Conservation (phyloP, 2,329 filamentous ascomycete species). For the Apiospora pterosperma region DNA sequence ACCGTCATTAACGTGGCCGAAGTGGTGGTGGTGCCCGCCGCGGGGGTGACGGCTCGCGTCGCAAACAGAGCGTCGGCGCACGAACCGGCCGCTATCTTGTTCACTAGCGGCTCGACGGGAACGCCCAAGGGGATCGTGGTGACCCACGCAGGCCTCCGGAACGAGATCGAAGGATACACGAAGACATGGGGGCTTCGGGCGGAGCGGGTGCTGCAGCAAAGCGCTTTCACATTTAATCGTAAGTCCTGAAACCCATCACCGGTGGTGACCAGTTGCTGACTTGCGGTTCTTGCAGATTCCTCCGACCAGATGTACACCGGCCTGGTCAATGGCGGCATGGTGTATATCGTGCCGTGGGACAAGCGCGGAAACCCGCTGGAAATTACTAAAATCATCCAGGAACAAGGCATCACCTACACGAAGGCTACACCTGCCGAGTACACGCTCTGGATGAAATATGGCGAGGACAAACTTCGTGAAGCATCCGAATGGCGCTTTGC, state of each 20-base stretch:
- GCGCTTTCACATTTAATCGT: slow-evolving; percentile 9
- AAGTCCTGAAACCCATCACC: too few species aligned
- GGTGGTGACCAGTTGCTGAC: too few species aligned
- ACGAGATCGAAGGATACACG: background rate
- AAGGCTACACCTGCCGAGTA: slow-evolving; percentile 42
- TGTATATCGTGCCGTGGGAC: slow-evolving; percentile 4
- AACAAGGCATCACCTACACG: background rate
- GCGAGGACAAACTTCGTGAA: background rate
- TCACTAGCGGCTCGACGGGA: slow-evolving; percentile 10
- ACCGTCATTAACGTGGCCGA: background rate
- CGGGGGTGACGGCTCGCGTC: too few species aligned
- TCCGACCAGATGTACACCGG: slow-evolving; percentile 2
- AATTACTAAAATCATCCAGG: background rate
- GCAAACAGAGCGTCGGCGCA: too few species aligned
- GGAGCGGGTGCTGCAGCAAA: slow-evolving; percentile 28
- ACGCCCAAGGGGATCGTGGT: slow-evolving; percentile 9
- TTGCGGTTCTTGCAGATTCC: too few species aligned
- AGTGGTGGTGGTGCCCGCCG: too few species aligned
- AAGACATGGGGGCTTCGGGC: slow-evolving; percentile 40
- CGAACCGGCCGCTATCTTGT: background rate
- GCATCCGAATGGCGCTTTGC: background rate
- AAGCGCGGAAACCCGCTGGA: background rate
- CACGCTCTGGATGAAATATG: slow-evolving; percentile 25
- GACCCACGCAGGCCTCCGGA: background rate
- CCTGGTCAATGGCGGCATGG: slow-evolving; percentile 1